These are phyloP conservation scores for Pseudogymnoascus sp. DNA, from an alignment of 2,329 filamentous ascomycete species.

Conservation along the genomic window DNA sequence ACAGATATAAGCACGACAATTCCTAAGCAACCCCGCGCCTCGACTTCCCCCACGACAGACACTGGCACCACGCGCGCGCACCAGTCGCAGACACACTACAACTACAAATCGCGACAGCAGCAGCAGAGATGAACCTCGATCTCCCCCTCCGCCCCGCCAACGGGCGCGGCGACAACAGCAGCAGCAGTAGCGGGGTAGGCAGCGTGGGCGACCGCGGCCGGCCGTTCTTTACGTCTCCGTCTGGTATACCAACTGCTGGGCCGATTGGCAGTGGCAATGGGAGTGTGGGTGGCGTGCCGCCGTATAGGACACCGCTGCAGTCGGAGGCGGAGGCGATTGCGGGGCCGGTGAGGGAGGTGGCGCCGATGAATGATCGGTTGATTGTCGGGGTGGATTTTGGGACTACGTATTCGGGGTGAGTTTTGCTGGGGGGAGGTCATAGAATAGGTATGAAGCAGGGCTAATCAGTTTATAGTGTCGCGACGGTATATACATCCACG, in stretches of 20 bases:
- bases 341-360: conserved; percentile 47
- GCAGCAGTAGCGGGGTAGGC: not conserved
- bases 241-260: conserved; percentile 36
- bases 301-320: not conserved
- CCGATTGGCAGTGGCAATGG: not conserved
- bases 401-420: conserved; percentile 73
- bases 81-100: not conserved
- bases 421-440: conserved; percentile 17
- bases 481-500: conserved; percentile 64
- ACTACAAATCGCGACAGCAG: not conserved
- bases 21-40: not conserved
- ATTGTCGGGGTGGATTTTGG: conserved; percentile 78
- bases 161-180: conserved; percentile 17
- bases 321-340: conserved; percentile 46
- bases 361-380: conserved; percentile 51
- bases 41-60: not conserved
- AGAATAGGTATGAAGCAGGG: conserved; percentile 11
- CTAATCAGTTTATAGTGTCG: conserved; percentile 42
- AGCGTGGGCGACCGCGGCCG: not conserved
- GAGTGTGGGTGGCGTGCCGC: not conserved
- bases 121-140: conserved; percentile 26
- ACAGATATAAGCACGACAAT: too few species aligned
- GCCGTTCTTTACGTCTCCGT: conserved; percentile 37
- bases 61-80: not conserved
- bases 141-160: conserved; percentile 25